These are phyloP conservation scores for Lactarius pseudohatsudake DNA, from an alignment of 768 basidiomycete genomes.

Conservation along the genomic window DNA sequence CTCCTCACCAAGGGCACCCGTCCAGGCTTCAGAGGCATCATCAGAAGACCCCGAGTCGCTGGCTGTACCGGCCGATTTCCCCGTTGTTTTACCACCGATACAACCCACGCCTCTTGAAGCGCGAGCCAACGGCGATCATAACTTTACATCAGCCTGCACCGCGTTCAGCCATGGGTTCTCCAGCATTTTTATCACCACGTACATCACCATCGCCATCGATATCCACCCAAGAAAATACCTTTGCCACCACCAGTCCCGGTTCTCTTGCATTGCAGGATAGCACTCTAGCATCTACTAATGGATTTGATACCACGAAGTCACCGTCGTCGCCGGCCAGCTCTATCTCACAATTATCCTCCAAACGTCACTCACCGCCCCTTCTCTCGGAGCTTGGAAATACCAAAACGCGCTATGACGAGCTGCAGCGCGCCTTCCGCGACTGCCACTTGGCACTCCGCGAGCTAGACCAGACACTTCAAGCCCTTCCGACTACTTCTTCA, in stretches of 20 bases:
- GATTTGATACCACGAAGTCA: conserved; percentile 17
- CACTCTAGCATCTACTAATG: conserved; percentile 11
- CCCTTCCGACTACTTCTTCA: conserved; percentile 27
- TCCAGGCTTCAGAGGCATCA: background rate
- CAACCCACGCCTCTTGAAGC: background rate
- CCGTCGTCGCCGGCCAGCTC: background rate
- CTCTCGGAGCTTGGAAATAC: conserved; percentile 47
- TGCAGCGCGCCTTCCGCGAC: conserved; percentile 65
- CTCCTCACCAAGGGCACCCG: background rate
- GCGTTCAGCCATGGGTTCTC: conserved; percentile 13
- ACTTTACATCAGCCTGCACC: conserved; percentile 16
- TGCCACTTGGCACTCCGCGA: conserved; percentile 67
- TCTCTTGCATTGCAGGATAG: conserved; percentile 9
- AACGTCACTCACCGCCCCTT: conserved; percentile 34
- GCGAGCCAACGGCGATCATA: background rate
- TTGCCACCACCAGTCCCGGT: background rate
- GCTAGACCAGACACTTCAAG: conserved; percentile 44
- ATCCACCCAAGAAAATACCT: conserved; percentile 1
- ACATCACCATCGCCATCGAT: conserved; percentile 12
- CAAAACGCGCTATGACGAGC: conserved; percentile 55
- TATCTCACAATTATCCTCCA: conserved; percentile 2
- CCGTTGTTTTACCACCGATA: background rate
- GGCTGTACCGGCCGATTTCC: background rate
- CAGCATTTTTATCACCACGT: conserved; percentile 14
- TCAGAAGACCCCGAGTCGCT: background rate